phyloP scores from a whole-genome alignment of 2,329 filamentous ascomycete species.

The Pyrenophora seminiperda region DNA sequence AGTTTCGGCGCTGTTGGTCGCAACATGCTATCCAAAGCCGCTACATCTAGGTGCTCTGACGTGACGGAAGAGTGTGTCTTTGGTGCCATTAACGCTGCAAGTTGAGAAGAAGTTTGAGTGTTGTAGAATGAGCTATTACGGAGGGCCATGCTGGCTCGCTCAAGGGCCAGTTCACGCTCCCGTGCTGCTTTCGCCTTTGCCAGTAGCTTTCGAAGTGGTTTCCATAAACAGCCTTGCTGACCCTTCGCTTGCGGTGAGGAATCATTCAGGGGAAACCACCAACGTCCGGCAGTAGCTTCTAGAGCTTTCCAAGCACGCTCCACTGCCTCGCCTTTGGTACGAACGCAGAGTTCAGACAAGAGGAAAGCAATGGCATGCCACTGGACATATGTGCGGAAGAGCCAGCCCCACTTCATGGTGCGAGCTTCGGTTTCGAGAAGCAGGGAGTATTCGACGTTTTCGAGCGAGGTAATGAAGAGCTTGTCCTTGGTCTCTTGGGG shows the following conservation, averaged over 20 bases:
- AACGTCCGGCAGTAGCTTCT: conserved; percentile 52
- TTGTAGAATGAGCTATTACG: conserved; percentile 26
- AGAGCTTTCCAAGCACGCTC: conserved; percentile 66
- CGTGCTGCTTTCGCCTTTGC: conserved; percentile 62
- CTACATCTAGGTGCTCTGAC: conserved; percentile 28
- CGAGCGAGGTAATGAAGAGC: conserved; percentile 72
- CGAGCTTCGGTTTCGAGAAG: conserved; percentile 67
- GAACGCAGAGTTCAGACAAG: conserved; percentile 63
- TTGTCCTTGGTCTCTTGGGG: conserved; percentile 68
- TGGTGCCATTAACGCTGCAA: conserved; percentile 15
- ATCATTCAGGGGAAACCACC: conserved; percentile 47
- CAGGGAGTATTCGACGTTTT: conserved; percentile 73
- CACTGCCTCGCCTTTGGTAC: conserved; percentile 61
- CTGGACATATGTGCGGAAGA: conserved; percentile 68
- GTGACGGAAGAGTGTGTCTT: conserved; percentile 9
- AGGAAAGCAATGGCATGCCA: conserved; percentile 69
- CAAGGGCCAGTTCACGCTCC: conserved; percentile 55
- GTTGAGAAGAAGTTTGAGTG: conserved; percentile 10
- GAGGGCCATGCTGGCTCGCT: conserved; percentile 40
- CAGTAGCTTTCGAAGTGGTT: conserved; percentile 65
- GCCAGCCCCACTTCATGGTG: conserved; percentile 68
- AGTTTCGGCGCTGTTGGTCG: conserved; percentile 34
- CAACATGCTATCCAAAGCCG: conserved; percentile 37
- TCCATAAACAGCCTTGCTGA: conserved; percentile 63
- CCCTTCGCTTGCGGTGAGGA: conserved; percentile 31